Conservation (phyloP, 2,329 filamentous ascomycete species). For the Neonectria ditissima region DNA sequence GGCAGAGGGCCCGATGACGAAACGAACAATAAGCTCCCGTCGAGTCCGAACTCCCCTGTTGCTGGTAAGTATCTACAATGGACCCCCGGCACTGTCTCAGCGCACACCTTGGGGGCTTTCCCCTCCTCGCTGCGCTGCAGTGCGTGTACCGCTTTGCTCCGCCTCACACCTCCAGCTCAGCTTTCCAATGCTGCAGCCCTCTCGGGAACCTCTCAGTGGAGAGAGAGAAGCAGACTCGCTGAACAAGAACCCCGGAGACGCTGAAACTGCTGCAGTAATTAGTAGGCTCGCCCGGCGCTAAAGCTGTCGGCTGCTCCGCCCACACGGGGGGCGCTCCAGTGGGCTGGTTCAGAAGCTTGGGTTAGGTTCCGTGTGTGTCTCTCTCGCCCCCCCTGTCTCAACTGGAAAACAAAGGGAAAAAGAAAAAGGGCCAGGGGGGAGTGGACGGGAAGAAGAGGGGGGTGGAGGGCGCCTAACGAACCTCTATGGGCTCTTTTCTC, state of each 20-base stretch:
- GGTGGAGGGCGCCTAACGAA: not conserved
- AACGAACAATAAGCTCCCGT: not conserved
- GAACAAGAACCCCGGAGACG: not conserved
- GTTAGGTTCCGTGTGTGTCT: too few relatives aligned
- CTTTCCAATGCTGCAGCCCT: too few relatives aligned
- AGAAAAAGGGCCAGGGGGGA: not conserved
- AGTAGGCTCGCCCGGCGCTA: not conserved
- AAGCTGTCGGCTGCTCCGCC: not conserved
- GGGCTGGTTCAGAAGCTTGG: constrained; percentile 7
- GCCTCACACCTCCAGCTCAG: not conserved
- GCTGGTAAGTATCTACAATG: not conserved
- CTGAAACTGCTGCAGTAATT: not conserved
- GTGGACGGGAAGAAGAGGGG: not conserved
- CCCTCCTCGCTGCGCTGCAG: too few relatives aligned
- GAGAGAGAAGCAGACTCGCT: not conserved
- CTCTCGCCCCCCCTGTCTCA: not conserved
- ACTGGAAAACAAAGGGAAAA: not conserved
- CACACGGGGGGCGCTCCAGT: not conserved
- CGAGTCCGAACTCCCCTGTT: not conserved
- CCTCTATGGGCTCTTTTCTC: not conserved
- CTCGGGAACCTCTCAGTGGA: not conserved
- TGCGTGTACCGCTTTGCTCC: too few relatives aligned
- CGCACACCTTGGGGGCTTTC: not conserved
- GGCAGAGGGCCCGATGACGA: not conserved
- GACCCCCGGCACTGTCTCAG: too few relatives aligned